Percentiles rank a stretch among this genome's conserved stretches.
phyloP scores from a whole-genome alignment of 352 stramenopile genomes.

The Phytophthora kernoviae region DNA sequence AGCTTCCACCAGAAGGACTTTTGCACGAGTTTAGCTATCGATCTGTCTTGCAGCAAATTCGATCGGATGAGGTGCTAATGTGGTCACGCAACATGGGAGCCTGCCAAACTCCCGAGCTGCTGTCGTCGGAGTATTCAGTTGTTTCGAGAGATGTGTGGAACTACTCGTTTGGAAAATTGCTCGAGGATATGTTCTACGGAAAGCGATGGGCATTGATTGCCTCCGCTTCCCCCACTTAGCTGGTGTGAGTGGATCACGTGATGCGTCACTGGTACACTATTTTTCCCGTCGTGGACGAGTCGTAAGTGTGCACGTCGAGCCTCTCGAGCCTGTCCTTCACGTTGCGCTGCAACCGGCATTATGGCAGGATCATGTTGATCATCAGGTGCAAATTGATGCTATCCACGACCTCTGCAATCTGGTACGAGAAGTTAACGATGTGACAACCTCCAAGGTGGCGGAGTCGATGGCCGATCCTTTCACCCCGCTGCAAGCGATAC shows the following conservation, averaged over 20 bases:
- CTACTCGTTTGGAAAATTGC: slow-evolving; percentile 89
- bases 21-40: slow-evolving; percentile 70
- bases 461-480: slow-evolving; percentile 79
- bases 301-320: slow-evolving; percentile 80
- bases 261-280: slow-evolving; percentile 75
- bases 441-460: slow-evolving; percentile 79
- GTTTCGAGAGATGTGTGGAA: slow-evolving; percentile 78
- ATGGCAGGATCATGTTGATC: slow-evolving; percentile 83
- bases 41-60: slow-evolving; percentile 58
- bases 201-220: slow-evolving; percentile 74
- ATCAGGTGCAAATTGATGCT: slow-evolving; percentile 61
- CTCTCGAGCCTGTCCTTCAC: slow-evolving; percentile 80
- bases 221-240: slow-evolving; percentile 68
- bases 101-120: slow-evolving; percentile 11
- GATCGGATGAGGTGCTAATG: slow-evolving; percentile 69
- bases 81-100: slow-evolving; percentile 54
- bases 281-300: slow-evolving; percentile 76
- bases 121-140: slow-evolving; percentile 63
- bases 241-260: slow-evolving; percentile 58
- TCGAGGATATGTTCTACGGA: slow-evolving; percentile 88
- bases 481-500: slow-evolving; percentile 67
- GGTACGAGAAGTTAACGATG: slow-evolving; percentile 70
- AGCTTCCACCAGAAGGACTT: slow-evolving; percentile 55
- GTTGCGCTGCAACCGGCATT: slow-evolving; percentile 82
- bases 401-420: slow-evolving; percentile 80